These are phyloP conservation scores for Kuraishia hungarica DNA, from an alignment of 805 yeast species.

Conservation along the genomic window DNA sequence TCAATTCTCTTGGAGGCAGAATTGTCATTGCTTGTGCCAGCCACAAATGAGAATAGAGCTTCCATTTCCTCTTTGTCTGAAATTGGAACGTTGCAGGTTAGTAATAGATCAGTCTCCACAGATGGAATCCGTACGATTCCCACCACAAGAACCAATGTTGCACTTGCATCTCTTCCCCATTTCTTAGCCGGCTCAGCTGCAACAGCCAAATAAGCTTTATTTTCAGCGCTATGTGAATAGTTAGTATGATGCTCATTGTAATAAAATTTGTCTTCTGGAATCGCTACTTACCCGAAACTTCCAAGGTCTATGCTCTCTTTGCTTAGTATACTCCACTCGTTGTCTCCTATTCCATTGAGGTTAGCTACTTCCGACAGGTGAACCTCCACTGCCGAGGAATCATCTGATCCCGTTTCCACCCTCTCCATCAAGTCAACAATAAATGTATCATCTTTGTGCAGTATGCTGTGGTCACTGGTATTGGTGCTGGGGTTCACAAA, in stretches of 20 bases:
- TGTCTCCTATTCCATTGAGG: slow-evolving; percentile 26
- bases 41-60: slow-evolving; percentile 12
- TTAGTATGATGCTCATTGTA: too few relatives aligned
- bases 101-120: slow-evolving; percentile 50
- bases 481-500: slow-evolving; percentile 39
- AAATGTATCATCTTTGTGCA: slow-evolving; percentile 41
- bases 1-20: slow-evolving; percentile 20
- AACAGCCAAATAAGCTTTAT: slow-evolving; percentile 21
- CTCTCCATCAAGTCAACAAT: slow-evolving; percentile 59
- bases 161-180: slow-evolving; percentile 36
- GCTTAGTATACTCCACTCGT: slow-evolving; percentile 24
- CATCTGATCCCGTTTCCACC: slow-evolving; percentile 27
- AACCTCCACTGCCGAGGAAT: slow-evolving; percentile 31
- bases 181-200: slow-evolving; percentile 38
- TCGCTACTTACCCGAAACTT: slow-evolving; percentile 6
- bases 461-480: slow-evolving; percentile 12
- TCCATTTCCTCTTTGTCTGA: slow-evolving; percentile 17
- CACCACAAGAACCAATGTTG: slow-evolving; percentile 39
- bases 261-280: not conserved
- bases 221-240: not conserved
- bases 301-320: slow-evolving; percentile 3
- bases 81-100: slow-evolving; percentile 55
- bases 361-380: slow-evolving; percentile 51
- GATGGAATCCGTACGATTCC: slow-evolving; percentile 45
- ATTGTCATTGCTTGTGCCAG: slow-evolving; percentile 5